Conservation (phyloP, 1,139 yeast species). For the Debaryomycetaceae sp. region DNA sequence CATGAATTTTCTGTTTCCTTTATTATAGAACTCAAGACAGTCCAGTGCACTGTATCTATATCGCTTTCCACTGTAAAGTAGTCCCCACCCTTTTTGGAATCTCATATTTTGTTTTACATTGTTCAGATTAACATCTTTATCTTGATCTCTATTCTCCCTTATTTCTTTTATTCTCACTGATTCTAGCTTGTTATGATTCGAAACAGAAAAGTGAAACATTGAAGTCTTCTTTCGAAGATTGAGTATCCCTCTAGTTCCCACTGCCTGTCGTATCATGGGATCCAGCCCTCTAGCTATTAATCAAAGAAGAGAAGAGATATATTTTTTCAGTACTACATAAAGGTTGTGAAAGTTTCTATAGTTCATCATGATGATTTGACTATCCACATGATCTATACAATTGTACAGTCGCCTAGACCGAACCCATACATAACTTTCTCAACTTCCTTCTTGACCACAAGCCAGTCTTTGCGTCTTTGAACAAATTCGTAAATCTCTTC, state of each 20-base stretch:
- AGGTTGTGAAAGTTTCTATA: background rate
- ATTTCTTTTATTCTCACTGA: background rate
- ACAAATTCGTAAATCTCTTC: constrained; percentile 94
- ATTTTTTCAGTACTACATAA: background rate
- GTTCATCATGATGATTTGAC: background rate
- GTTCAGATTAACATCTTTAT: background rate
- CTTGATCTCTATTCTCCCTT: background rate
- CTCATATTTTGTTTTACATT: constrained; percentile 7
- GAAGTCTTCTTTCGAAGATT: background rate
- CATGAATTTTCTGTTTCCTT: constrained; percentile 9
- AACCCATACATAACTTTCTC: constrained; percentile 95
- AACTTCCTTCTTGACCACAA: constrained; percentile 67
- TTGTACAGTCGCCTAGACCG: constrained; percentile 62
- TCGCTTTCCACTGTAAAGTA: constrained; percentile 10
- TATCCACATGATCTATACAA: constrained; percentile 23
- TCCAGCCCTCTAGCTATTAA: too few relatives aligned
- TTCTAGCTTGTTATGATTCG: background rate
- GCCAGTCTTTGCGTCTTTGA: constrained; percentile 86
- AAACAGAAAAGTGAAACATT: background rate
- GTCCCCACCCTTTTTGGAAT: constrained; percentile 12
- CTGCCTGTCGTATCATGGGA: background rate
- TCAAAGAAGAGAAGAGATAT: background rate
- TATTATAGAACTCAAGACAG: constrained; percentile 14
- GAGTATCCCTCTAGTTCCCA: background rate
- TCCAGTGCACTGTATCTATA: constrained; percentile 13